Evolutionary conservation across 208 protist genomes (phyloP), one percentile per base, ranked within the genome.

Genomic region (Phytomonas sp.): DNA sequence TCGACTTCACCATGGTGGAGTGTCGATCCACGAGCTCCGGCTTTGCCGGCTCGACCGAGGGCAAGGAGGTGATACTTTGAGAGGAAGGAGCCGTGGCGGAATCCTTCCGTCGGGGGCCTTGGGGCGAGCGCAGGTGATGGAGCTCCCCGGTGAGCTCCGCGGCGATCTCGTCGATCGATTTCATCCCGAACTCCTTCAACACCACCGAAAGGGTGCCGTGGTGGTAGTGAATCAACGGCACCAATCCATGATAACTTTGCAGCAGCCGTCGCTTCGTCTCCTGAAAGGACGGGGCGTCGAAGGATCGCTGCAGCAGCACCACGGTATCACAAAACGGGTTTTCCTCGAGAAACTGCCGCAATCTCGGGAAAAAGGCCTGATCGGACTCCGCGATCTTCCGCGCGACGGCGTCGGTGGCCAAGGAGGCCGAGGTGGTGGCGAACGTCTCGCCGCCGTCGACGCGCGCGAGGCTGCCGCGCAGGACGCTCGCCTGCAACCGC

Each of bases 151-250:
- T 79, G 15, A 64, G 67, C 66, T 75, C 75, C 62, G 74, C 75
- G 9, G 68, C 72, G 7, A 79, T 34, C 62, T 79, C 75, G 46
- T 79, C 75, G 43, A 79, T 73, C 53, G 73, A 78, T 6, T 74
- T 34, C 5, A 78, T 73, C 30, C 76, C 77, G 30, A 94, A 72
- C 73, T 89, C 83, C 30, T 79, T 73, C 74, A 87, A 63, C 32
- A 94, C 76, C n/a, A 76, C 82, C 26, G 77, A 31, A 26, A 71
- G 73, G 60, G 83, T 84, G 56, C 77, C 75, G 68, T 94, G 88
- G 70, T 87, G 83, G 69, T 88, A 94, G 75, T 94, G 88, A 53
- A 94, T 75, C 28, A 91, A 70, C 23, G 78, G 72, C 20, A 60
- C 76, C 4, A 87, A 40, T 30, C 74, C 79, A 69, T 80, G 70